These are phyloP conservation scores for Ophiocordyceps unilateralis DNA, from an alignment of 2,329 filamentous ascomycete genomes.

Conservation along the genomic window DNA sequence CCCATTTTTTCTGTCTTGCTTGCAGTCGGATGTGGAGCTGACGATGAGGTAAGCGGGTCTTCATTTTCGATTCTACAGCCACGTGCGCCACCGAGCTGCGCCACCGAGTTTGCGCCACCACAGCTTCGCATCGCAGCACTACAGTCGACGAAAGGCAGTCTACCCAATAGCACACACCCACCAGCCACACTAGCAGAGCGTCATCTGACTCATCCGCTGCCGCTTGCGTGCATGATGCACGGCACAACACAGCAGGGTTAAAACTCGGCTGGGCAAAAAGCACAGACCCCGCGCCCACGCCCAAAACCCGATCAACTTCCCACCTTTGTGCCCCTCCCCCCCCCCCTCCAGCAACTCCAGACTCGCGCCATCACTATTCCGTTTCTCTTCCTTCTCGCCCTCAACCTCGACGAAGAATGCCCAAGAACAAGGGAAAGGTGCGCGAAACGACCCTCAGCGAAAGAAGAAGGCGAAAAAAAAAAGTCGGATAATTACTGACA, in stretches of 20 bases:
- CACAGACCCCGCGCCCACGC: not conserved
- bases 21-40: too few species aligned
- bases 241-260: not conserved
- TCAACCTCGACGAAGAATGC: conserved; percentile 38
- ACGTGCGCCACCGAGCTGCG: too few species aligned
- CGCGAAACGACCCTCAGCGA: conserved; percentile 12
- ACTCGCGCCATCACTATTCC: not conserved
- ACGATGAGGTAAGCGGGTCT: too few species aligned
- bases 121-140: too few species aligned
- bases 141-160: not conserved
- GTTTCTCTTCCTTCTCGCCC: not conserved
- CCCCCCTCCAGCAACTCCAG: not conserved
- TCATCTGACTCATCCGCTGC: not conserved
- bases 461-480: too few species aligned
- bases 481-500: not conserved
- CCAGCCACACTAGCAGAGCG: not conserved
- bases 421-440: conserved; percentile 99
- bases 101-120: too few species aligned
- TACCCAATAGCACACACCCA: not conserved
- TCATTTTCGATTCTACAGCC: too few species aligned
- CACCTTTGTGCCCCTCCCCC: not conserved
- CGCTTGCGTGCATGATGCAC: not conserved
- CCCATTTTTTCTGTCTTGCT: too few species aligned
- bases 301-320: not conserved
- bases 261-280: not conserved